Evolutionary conservation across 164 flowering plant genomes (phyloP).

Genomic region (Stephania cephalantha): DNA sequence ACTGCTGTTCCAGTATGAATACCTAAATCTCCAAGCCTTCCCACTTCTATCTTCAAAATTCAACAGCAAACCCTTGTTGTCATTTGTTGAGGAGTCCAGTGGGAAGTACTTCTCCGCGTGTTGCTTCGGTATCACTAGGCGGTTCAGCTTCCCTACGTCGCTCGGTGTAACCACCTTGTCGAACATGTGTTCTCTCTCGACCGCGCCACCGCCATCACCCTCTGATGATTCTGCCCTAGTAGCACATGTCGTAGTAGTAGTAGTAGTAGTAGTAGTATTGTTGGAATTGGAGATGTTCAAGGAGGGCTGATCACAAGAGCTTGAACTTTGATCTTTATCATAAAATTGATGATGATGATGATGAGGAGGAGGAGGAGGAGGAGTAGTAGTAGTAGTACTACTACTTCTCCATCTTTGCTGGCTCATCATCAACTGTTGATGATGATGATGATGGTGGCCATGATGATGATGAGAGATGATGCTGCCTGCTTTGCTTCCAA

Average conservation of each 20-base stretch:
- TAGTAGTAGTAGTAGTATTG: background rate
- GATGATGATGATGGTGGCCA: conserved; percentile 12
- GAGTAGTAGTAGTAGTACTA: conserved; percentile 1
- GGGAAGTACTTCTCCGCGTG: conserved; percentile 97
- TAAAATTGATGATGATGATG: conserved; percentile 1
- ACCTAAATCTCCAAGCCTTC: conserved; percentile 82
- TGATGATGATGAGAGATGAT: conserved; percentile 16
- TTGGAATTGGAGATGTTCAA: background rate
- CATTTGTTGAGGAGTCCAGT: conserved; percentile 57
- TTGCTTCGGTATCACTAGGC: conserved; percentile 91
- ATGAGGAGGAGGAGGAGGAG: conserved; percentile 21
- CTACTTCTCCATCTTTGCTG: too few relatives aligned
- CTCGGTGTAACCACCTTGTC: conserved; percentile 95
- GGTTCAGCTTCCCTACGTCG: conserved; percentile 90
- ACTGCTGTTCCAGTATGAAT: conserved; percentile 98
- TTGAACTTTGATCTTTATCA: conserved; percentile 8
- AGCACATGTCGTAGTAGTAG: too few relatives aligned
- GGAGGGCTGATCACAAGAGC: background rate
- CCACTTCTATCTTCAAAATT: conserved; percentile 79
- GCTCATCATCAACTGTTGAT: background rate
- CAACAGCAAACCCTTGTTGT: conserved; percentile 73
- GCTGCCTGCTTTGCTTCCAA: background rate
- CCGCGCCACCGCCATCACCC: conserved; percentile 13
- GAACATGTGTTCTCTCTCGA: conserved; percentile 83
- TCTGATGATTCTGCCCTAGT: conserved; percentile 9